Evolutionary conservation across 805 yeast species (phyloP).

Genomic region (Scheffersomyces ergatensis): DNA sequence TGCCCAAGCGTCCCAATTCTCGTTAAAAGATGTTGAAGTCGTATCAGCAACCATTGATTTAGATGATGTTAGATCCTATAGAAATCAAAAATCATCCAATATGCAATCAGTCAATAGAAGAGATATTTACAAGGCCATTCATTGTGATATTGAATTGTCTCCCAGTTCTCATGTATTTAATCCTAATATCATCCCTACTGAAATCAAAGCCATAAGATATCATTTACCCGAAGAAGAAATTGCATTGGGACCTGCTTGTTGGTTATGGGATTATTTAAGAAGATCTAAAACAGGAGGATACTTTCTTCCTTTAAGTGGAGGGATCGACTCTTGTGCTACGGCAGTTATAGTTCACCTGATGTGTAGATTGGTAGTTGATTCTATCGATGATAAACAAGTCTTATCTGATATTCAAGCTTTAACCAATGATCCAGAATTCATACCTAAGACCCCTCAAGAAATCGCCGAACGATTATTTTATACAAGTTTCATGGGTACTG

Average conservation of each 20-base stretch:
- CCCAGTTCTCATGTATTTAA: conserved; percentile 59
- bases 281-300: conserved; percentile 89
- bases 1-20: conserved; percentile 92
- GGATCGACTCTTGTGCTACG: conserved; percentile 97
- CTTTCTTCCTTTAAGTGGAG: conserved; percentile 93
- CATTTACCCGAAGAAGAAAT: conserved; percentile 94
- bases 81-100: conserved; percentile 74
- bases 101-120: conserved; percentile 56
- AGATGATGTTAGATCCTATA: conserved; percentile 83
- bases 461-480: conserved; percentile 76
- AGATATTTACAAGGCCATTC: conserved; percentile 52
- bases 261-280: conserved; percentile 98
- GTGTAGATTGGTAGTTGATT: conserved; percentile 81
- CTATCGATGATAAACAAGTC: conserved; percentile 66
- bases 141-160: conserved; percentile 65
- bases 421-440: conserved; percentile 58
- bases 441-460: conserved; percentile 73
- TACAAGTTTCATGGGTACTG: conserved; percentile 94
- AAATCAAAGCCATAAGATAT: conserved; percentile 48
- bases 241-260: conserved; percentile 97
- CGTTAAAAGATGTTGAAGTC: conserved; percentile 89
- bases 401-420: conserved; percentile 70
- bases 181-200: conserved; percentile 59
- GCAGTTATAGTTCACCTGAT: conserved; percentile 91
- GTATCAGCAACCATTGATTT: conserved; percentile 92